Evolutionary conservation across 768 basidiomycete genomes (phyloP).

Genomic region (Dendrothele bispora): DNA sequence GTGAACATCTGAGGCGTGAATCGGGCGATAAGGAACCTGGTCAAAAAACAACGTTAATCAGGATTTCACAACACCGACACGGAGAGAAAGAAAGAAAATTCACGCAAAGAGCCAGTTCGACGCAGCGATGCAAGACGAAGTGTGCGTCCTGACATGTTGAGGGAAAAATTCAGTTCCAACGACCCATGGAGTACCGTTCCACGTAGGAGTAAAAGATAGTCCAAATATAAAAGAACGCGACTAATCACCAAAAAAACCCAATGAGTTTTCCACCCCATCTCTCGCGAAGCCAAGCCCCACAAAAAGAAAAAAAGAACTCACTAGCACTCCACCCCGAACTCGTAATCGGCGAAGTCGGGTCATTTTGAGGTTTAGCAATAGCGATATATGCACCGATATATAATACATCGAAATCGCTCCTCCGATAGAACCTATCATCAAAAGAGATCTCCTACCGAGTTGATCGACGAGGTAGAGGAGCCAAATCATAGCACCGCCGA

Average conservation of each 20-base stretch:
- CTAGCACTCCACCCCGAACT: constrained; percentile 32
- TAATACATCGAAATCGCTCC: constrained; percentile 43
- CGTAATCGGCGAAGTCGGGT: constrained; percentile 16
- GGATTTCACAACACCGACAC: too few relatives aligned
- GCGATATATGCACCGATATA: constrained; percentile 45
- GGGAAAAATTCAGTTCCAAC: constrained; percentile 23
- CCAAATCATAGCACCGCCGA: constrained; percentile 39
- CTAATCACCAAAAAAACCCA: too few relatives aligned
- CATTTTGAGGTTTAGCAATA: constrained; percentile 28
- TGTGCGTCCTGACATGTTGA: constrained; percentile 36
- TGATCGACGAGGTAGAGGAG: constrained; percentile 40
- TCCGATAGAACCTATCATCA: constrained; percentile 40
- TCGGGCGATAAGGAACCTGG: constrained; percentile 34
- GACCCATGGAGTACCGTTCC: constrained; percentile 41
- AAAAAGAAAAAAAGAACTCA: too few relatives aligned
- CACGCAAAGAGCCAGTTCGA: constrained; percentile 40
- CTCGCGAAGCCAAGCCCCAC: too few relatives aligned
- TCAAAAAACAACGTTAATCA: too few relatives aligned
- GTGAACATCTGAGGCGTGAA: constrained; percentile 40
- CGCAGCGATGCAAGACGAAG: constrained; percentile 35
- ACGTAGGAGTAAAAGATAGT: constrained; percentile 38
- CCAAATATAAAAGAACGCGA: constrained; percentile 39
- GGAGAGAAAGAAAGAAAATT: too few relatives aligned
- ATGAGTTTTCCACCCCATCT: too few relatives aligned
- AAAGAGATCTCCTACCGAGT: constrained; percentile 39